Conservation (phyloP, 2,329 filamentous ascomycete genomes). For the Alternaria infectoria region DNA sequence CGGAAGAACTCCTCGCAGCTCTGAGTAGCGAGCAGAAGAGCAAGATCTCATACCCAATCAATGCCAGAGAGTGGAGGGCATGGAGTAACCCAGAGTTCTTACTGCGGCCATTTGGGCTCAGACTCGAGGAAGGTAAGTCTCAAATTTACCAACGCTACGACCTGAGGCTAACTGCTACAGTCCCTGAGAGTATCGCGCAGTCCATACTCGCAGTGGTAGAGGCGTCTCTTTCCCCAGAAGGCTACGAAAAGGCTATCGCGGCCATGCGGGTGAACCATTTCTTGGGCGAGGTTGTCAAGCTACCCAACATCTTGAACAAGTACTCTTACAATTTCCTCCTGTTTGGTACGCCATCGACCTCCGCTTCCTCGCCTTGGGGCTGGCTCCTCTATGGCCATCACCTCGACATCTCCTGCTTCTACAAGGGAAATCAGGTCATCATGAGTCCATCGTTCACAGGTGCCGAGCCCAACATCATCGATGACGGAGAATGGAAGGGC, state of each 20-base stretch:
- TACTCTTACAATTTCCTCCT: constrained; percentile 78
- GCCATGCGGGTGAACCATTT: constrained; percentile 80
- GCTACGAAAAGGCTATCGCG: constrained; percentile 71
- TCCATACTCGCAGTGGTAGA: constrained; percentile 63
- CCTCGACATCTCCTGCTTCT: constrained; percentile 73
- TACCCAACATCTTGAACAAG: constrained; percentile 71
- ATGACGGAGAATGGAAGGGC: constrained; percentile 66
- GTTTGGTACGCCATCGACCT: constrained; percentile 67
- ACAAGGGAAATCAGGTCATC: constrained; percentile 69
- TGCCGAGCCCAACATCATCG: constrained; percentile 78
- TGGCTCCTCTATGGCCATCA: constrained; percentile 81
- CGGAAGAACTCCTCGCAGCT: constrained; percentile 54
- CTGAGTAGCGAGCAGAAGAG: constrained; percentile 59
- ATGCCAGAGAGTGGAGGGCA: constrained; percentile 74
- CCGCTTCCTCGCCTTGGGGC: constrained; percentile 66
- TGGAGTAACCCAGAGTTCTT: constrained; percentile 78
- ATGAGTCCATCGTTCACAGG: constrained; percentile 79
- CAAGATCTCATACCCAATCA: constrained; percentile 65
- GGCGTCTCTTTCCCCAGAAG: constrained; percentile 69
- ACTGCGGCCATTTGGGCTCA: constrained; percentile 70
- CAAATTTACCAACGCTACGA: neutral
- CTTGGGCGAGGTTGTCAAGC: constrained; percentile 70
- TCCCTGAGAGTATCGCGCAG: constrained; percentile 37
- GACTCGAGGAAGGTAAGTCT: constrained; percentile 65
- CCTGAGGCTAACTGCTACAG: constrained; percentile 21